These are phyloP conservation scores for Trichoderma asperelloides DNA, from an alignment of 495 filamentous ascomycete species.

Conservation along the genomic window DNA sequence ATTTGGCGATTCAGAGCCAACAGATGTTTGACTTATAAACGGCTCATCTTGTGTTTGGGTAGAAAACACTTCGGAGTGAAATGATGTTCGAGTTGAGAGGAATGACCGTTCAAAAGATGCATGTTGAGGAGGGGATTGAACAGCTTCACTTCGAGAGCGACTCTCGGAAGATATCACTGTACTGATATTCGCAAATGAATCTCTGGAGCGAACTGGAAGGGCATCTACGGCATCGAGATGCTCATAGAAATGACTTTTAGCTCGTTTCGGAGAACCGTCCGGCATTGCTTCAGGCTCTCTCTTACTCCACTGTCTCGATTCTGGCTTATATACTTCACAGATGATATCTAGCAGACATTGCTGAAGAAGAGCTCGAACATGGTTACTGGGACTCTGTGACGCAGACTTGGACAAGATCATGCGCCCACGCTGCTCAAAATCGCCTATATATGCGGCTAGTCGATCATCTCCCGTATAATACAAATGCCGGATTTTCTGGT, in stretches of 20 bases:
- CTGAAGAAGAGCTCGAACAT: background rate
- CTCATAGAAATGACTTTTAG: background rate
- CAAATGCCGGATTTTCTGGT: conserved; percentile 14
- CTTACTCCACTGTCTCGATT: background rate
- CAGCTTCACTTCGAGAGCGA: background rate
- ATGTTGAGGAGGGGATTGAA: background rate
- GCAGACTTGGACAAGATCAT: background rate
- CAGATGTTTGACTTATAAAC: background rate
- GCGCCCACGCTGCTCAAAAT: conserved; percentile 12
- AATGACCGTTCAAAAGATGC: background rate
- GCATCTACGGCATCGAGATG: background rate
- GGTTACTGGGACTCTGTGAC: conserved; percentile 6
- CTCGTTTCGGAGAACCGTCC: background rate
- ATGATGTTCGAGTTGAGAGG: background rate
- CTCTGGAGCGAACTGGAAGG: conserved; percentile 1
- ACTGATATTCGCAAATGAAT: background rate
- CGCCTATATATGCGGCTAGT: conserved; percentile 12
- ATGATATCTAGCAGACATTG: background rate
- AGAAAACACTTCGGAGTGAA: conserved; percentile 1
- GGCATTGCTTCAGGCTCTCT: background rate
- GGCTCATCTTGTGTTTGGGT: background rate
- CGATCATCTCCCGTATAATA: conserved; percentile 12
- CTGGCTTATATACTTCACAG: background rate
- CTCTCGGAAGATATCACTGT: background rate
- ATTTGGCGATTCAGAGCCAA: background rate